Evolutionary conservation across 148 eudicot species (phyloP), one percentile per base, ranked within the genome.

Genomic region (Oxyria digyna): DNA sequence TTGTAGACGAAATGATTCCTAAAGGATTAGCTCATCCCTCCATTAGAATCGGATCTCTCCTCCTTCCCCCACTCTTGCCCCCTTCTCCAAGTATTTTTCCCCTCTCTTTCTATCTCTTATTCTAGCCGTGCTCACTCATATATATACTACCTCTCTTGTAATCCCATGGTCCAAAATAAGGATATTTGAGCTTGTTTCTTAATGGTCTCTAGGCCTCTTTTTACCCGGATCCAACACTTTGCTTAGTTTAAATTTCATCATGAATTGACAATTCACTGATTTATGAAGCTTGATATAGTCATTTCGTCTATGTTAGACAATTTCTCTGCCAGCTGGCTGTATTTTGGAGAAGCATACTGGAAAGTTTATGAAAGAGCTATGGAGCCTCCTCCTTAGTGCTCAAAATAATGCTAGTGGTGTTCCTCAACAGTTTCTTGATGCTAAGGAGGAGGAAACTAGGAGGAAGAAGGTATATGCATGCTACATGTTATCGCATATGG

Each of bases 291-390:
- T 18, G 55, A 21, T 49, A 18, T 7, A 49, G 38, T 35, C 55
- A 18, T 49, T 49, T 20, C 55, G 20, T 20, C 24, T 9, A 49
- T 49, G 1, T 18, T 20, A 20, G 55, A 26, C 55, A 18, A 24
- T 52, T 29, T 52, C 29, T 24, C 14, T 21, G 31, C 62, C 27
- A 84, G 21, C 79, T 95, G 6, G 91, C 99, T 55, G 97, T 97
- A 42, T 95, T 91, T 79, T 95, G 99, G 97, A 95, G 80, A 95
- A 92, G 73, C 92, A 91, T 78, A 95, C 99, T 17, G 91, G 97
- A 62, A 95, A 85, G 75, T 95, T 95, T 74, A 95, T 95, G 99
- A 95, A 91, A 75, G 99, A 91, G 81, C 97, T 95, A 17, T 95
- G 99, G 99, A 32, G 69, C 4, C 89, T 88, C 78, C 97, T 95